Evolutionary conservation across 805 yeast species (phyloP).

Genomic region (Starmerella cellae): DNA sequence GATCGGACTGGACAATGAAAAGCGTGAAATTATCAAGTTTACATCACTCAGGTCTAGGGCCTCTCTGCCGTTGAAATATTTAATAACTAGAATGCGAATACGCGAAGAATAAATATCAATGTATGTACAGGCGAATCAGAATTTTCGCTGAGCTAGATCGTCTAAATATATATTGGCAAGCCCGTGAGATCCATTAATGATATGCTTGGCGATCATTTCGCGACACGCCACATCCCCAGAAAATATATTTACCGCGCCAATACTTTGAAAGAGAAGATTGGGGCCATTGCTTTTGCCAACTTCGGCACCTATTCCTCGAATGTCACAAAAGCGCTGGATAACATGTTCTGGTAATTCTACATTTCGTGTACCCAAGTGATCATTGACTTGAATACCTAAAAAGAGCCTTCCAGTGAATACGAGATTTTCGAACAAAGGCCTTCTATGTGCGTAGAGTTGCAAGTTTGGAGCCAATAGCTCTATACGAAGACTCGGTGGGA

Average conservation of each 20-base stretch:
- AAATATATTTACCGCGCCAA: slow-evolving; percentile 13
- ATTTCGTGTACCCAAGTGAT: slow-evolving; percentile 19
- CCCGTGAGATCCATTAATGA: slow-evolving; percentile 14
- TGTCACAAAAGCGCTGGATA: slow-evolving; percentile 9
- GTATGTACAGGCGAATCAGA: too few relatives aligned
- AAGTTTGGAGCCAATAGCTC: slow-evolving; percentile 18
- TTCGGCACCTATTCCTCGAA: slow-evolving; percentile 5
- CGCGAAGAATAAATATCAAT: neutral
- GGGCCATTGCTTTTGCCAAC: neutral
- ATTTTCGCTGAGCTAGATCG: slow-evolving; percentile 6
- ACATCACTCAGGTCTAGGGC: too few relatives aligned
- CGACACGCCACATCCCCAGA: slow-evolving; percentile 8
- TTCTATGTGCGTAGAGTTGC: slow-evolving; percentile 12
- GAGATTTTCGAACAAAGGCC: slow-evolving; percentile 12
- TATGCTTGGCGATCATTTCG: slow-evolving; percentile 5
- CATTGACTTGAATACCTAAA: slow-evolving; percentile 14
- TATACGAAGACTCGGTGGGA: slow-evolving; percentile 14
- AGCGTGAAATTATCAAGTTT: too few relatives aligned
- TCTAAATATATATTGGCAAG: slow-evolving; percentile 15
- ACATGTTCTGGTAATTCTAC: slow-evolving; percentile 10
- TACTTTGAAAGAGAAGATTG: slow-evolving; percentile 2
- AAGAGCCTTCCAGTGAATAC: slow-evolving; percentile 6
- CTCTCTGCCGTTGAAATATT: too few relatives aligned
- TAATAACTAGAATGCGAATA: neutral
- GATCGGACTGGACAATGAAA: too few relatives aligned